Percentiles rank a stretch among this genome's conserved stretches.
phyloP scores from a whole-genome alignment of 1,284 basidiomycete species.

The Ganoderma lingzhi region DNA sequence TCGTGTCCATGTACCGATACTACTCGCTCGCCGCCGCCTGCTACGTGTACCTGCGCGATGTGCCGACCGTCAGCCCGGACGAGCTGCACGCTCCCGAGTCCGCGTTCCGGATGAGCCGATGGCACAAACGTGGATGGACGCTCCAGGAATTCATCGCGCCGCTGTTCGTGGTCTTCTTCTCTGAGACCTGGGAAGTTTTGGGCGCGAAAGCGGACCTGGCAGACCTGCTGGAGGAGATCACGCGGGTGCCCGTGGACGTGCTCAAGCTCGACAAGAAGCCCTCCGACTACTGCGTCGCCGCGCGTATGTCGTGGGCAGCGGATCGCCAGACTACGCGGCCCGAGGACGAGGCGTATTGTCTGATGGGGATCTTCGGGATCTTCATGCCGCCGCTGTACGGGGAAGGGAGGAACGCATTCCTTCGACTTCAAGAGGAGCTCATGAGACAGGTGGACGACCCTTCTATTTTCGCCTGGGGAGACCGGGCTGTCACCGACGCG shows the following conservation, averaged over 20 bases:
- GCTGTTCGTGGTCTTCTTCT: background rate
- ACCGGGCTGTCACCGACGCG: too few species aligned
- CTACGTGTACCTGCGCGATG: constrained; percentile 4
- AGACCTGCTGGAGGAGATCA: background rate
- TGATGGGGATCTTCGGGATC: constrained; percentile 10
- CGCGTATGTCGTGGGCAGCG: constrained; percentile 5
- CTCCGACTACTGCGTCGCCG: background rate
- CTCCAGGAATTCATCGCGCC: constrained; percentile 10
- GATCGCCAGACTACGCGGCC: background rate
- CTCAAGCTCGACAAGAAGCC: background rate
- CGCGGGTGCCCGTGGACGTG: background rate
- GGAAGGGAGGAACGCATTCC: background rate
- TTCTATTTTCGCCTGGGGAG: background rate
- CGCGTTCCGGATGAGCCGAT: background rate
- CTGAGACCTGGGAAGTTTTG: background rate
- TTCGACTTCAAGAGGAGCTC: background rate
- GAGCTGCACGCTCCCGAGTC: background rate
- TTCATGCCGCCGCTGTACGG: background rate
- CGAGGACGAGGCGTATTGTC: constrained; percentile 9
- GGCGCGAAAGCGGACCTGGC: background rate
- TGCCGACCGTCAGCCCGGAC: background rate
- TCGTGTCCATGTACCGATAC: constrained; percentile 2
- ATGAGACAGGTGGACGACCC: background rate
- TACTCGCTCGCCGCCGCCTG: background rate
- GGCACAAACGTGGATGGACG: constrained; percentile 6